A percentile compares a stretch with the other conserved stretches of the same genome.
These are phyloP conservation scores for Tuber melanosporum DNA, from an alignment of 495 filamentous ascomycete species.

Conservation along the genomic window DNA sequence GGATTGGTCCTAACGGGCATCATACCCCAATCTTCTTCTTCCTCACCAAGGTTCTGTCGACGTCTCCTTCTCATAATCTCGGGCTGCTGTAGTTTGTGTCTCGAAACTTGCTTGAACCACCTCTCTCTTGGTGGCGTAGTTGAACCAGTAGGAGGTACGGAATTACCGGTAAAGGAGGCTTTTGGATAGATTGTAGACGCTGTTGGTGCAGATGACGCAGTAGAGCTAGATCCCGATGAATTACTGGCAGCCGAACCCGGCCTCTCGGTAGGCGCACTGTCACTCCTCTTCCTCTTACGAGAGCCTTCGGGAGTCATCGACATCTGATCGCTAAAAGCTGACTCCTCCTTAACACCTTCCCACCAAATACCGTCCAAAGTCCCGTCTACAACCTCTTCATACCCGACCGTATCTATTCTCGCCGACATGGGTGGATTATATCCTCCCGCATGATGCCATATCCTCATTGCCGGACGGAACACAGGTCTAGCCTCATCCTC, in stretches of 20 bases:
- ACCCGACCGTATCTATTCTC: slow-evolving; percentile 33
- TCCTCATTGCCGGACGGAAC: slow-evolving; percentile 19
- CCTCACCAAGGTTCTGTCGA: slow-evolving; percentile 30
- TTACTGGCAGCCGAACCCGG: slow-evolving; percentile 24
- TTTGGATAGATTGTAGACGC: slow-evolving; percentile 22
- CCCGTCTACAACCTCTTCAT: slow-evolving; percentile 29
- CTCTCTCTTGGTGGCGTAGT: slow-evolving; percentile 20
- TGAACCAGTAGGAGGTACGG: slow-evolving; percentile 1
- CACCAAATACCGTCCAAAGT: slow-evolving; percentile 27
- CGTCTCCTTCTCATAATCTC: slow-evolving; percentile 39
- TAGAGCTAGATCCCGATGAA: slow-evolving; percentile 23
- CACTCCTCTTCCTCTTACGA: slow-evolving; percentile 23
- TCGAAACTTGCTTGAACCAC: slow-evolving; percentile 35
- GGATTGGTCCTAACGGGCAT: slow-evolving; percentile 37
- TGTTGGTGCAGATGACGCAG: slow-evolving; percentile 21
- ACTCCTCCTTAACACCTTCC: slow-evolving; percentile 19
- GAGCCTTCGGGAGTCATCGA: neutral
- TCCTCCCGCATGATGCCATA: slow-evolving; percentile 24
- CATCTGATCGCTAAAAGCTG: slow-evolving; percentile 9
- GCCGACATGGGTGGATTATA: slow-evolving; percentile 17
- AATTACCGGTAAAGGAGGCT: neutral
- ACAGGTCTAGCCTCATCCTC: slow-evolving; percentile 19
- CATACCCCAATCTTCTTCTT: slow-evolving; percentile 37
- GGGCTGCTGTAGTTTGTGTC: slow-evolving; percentile 37
- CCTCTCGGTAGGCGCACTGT: slow-evolving; percentile 25